phyloP scores from a whole-genome alignment of 495 filamentous ascomycete species.

The Penicillium silybi region DNA sequence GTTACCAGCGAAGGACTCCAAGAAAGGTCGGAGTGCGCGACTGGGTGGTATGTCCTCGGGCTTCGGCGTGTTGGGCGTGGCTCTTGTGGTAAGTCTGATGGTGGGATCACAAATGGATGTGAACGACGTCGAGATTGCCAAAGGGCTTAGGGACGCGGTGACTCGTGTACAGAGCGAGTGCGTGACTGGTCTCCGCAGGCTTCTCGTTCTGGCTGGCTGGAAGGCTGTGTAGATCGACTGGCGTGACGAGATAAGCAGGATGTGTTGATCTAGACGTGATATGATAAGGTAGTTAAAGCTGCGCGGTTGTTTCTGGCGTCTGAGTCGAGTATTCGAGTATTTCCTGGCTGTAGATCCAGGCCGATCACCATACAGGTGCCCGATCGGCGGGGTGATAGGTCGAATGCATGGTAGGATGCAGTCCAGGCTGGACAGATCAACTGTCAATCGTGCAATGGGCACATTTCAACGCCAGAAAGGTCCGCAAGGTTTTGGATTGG shows the following conservation, averaged over 20 bases:
- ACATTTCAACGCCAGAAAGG: conserved; percentile 1
- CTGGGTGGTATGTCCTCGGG: neutral
- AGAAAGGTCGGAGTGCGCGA: neutral
- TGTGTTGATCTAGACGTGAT: neutral
- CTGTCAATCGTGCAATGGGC: neutral
- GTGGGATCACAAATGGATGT: neutral
- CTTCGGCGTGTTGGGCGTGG: neutral
- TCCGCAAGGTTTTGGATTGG: conserved; percentile 15
- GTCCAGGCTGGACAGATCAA: neutral
- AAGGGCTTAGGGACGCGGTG: neutral
- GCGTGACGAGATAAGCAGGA: neutral
- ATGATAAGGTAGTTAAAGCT: neutral
- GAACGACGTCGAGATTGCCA: neutral
- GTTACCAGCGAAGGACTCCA: neutral
- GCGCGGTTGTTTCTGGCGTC: neutral
- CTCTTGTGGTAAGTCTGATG: neutral
- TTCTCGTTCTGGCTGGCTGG: conserved; percentile 1
- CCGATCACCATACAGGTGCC: neutral
- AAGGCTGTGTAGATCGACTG: neutral
- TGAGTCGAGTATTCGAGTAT: neutral
- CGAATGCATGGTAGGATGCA: neutral
- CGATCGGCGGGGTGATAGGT: neutral
- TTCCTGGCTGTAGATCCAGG: neutral
- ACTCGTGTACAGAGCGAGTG: neutral
- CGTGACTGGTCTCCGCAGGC: neutral